Conservation (phyloP, 1,284 basidiomycete species). For the Microbotryum silenes-acaulis region DNA sequence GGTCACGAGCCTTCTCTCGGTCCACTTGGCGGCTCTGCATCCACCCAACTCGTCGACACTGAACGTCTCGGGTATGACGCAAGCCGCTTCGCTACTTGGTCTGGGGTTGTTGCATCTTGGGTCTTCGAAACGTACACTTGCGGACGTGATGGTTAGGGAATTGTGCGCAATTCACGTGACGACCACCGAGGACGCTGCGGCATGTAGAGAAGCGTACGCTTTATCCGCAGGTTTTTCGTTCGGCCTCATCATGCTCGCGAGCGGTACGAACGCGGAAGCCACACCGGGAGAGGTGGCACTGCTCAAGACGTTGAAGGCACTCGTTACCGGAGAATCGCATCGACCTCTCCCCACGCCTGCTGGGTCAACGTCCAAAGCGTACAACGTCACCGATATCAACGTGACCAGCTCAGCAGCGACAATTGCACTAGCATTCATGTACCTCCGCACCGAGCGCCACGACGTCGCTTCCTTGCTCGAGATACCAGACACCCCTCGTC, state of each 20-base stretch:
- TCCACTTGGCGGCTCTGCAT: conserved; percentile 85
- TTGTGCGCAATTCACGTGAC: conserved; percentile 68
- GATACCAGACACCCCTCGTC: conserved; percentile 69
- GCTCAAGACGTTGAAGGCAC: conserved; percentile 25
- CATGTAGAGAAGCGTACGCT: conserved; percentile 84
- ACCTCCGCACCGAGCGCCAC: conserved; percentile 68
- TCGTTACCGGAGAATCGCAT: conserved; percentile 26
- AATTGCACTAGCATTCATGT: conserved; percentile 85
- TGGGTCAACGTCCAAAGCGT: conserved; percentile 35
- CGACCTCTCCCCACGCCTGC: conserved; percentile 15
- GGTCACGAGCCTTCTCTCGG: conserved; percentile 81
- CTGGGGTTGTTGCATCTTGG: conserved; percentile 86
- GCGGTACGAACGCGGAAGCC: conserved; percentile 46
- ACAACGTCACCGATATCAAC: conserved; percentile 63
- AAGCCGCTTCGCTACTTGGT: conserved; percentile 79
- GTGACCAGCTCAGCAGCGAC: conserved; percentile 84
- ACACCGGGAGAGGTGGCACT: conserved; percentile 17
- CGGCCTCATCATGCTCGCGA: conserved; percentile 91
- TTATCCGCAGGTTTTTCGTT: conserved; percentile 81
- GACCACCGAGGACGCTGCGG: conserved; percentile 70
- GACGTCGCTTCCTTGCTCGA: conserved; percentile 78
- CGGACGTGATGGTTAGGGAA: conserved; percentile 79
- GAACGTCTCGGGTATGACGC: conserved; percentile 80
- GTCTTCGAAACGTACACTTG: conserved; percentile 79
- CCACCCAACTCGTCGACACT: conserved; percentile 79